Evolutionary conservation across 169 alveolate genomes (phyloP).

Genomic region (Plasmodium adleri): DNA sequence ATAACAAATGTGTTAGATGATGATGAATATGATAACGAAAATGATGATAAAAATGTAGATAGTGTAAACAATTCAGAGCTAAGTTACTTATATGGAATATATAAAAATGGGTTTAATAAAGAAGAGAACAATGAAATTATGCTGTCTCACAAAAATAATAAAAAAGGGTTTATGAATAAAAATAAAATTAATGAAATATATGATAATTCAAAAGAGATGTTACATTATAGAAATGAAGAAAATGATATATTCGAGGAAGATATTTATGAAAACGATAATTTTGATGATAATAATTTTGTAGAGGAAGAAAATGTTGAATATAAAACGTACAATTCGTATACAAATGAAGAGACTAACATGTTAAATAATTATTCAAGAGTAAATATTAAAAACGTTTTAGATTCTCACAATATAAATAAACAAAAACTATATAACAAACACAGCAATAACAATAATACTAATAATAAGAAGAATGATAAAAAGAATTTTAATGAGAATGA

Average conservation of each 20-base stretch:
- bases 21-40: conserved; percentile 44
- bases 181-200: conserved; percentile 13
- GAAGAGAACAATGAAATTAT: not conserved
- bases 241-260: conserved; percentile 59
- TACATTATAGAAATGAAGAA: conserved; percentile 57
- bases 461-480: conserved; percentile 1
- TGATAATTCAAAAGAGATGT: conserved; percentile 34
- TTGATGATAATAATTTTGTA: conserved; percentile 59
- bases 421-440: not conserved
- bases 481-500: conserved; percentile 27
- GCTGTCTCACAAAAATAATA: conserved; percentile 9
- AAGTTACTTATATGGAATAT: conserved; percentile 13
- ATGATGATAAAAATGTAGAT: conserved; percentile 38
- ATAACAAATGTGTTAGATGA: conserved; percentile 19
- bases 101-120: conserved; percentile 7
- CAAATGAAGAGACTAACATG: conserved; percentile 27
- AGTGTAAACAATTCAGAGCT: conserved; percentile 41
- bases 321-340: conserved; percentile 53
- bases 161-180: conserved; percentile 15
- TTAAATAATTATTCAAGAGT: conserved; percentile 24
- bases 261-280: conserved; percentile 62
- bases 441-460: conserved; percentile 6
- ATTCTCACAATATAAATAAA: not conserved
- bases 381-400: conserved; percentile 10
- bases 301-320: conserved; percentile 64